Conservation (phyloP, 306 rosid genomes). For the Pterocarpus macrocarpus region DNA sequence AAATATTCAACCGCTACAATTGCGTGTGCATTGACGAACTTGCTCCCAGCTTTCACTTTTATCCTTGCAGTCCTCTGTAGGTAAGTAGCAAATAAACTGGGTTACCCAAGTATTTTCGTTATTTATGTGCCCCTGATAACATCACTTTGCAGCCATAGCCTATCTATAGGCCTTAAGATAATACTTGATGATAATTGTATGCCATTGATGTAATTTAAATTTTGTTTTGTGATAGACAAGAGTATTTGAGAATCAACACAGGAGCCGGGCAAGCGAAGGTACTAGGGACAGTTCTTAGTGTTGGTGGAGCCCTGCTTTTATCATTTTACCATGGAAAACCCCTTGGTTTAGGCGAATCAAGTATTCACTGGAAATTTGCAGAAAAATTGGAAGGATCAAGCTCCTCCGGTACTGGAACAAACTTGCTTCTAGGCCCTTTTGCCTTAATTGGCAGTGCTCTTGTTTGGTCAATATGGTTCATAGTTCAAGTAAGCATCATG, state of each 20-base stretch:
- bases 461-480: conserved; percentile 70
- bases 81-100: conserved; percentile 40
- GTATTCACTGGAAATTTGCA: conserved; percentile 73
- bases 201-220: background rate
- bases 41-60: conserved; percentile 86
- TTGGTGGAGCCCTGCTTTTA: conserved; percentile 76
- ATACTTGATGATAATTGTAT: background rate
- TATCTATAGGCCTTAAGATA: background rate
- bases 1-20: conserved; percentile 67
- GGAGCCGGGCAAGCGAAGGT: conserved; percentile 64
- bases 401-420: conserved; percentile 35
- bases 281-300: conserved; percentile 69
- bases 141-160: background rate
- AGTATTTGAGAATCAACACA: conserved; percentile 60
- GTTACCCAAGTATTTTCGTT: background rate
- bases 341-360: conserved; percentile 57
- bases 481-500: conserved; percentile 61
- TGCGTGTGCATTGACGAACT: conserved; percentile 68
- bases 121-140: background rate
- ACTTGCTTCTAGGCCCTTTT: conserved; percentile 62
- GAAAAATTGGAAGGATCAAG: conserved; percentile 43
- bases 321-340: conserved; percentile 80
- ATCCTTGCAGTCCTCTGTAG: conserved; percentile 77
- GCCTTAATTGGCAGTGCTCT: conserved; percentile 58
- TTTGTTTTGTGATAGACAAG: conserved; percentile 62